Conservation (phyloP, 1,139 yeast species). For the Blastobotrys indianensis region DNA sequence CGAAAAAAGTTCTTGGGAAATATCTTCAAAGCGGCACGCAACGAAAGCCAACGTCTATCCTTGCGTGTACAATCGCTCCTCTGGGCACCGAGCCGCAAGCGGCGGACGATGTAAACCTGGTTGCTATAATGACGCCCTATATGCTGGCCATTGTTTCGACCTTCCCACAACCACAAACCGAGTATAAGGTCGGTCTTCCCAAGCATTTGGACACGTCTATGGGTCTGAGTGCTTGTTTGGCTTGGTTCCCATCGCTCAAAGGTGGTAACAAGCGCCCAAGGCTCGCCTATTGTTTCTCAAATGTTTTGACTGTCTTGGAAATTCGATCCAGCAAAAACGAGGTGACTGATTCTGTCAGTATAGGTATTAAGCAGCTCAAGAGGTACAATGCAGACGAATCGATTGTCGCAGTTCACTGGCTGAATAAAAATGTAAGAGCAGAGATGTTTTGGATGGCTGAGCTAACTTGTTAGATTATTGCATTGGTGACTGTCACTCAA, state of each 20-base stretch:
- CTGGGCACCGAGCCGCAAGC: conserved; percentile 47
- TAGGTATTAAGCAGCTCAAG: conserved; percentile 43
- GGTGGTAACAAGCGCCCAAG: conserved; percentile 21
- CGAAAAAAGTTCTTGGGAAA: conserved; percentile 50
- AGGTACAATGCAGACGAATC: conserved; percentile 44
- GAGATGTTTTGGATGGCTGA: background rate
- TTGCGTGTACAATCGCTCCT: conserved; percentile 46
- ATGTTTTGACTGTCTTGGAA: conserved; percentile 51
- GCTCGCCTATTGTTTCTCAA: conserved; percentile 65
- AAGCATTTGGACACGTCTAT: conserved; percentile 33
- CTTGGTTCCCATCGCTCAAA: conserved; percentile 54
- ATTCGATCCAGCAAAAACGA: conserved; percentile 41
- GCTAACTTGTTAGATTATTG: conserved; percentile 34
- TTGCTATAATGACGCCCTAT: conserved; percentile 55
- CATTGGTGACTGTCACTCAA: conserved; percentile 47
- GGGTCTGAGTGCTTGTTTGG: conserved; percentile 44
- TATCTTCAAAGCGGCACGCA: conserved; percentile 28
- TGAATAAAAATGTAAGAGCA: conserved; percentile 37
- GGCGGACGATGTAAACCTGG: conserved; percentile 52
- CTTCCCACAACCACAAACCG: conserved; percentile 48
- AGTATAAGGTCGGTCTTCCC: conserved; percentile 48
- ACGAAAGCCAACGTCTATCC: conserved; percentile 32
- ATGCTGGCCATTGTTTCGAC: conserved; percentile 52
- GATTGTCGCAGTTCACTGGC: conserved; percentile 57
- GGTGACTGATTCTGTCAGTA: conserved; percentile 28